These are phyloP conservation scores for Limnanthes douglasii DNA, from an alignment of 345 rosid genomes.

Conservation along the genomic window DNA sequence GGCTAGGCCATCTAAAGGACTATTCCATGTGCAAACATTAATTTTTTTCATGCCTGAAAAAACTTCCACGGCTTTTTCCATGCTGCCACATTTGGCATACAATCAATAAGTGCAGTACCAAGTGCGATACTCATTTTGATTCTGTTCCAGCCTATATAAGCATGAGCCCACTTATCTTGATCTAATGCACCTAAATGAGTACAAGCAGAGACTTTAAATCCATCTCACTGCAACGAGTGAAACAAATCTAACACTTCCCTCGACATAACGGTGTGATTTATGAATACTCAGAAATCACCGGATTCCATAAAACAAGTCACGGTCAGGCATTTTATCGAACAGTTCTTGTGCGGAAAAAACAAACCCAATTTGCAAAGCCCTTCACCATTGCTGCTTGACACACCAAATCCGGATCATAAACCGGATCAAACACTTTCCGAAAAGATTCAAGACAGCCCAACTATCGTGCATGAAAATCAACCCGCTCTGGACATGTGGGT, in stretches of 20 bases:
- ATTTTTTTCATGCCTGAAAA: slow-evolving; percentile 22
- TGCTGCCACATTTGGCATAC: slow-evolving; percentile 27
- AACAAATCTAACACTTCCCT: slow-evolving; percentile 21
- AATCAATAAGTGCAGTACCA: slow-evolving; percentile 29
- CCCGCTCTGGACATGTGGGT: slow-evolving; percentile 25
- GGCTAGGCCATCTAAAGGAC: slow-evolving; percentile 26
- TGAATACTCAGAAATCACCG: slow-evolving; percentile 20
- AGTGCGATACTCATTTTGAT: slow-evolving; percentile 12
- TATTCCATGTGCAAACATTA: slow-evolving; percentile 25
- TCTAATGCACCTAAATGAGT: slow-evolving; percentile 23
- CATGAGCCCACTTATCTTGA: slow-evolving; percentile 32
- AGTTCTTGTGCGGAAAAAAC: slow-evolving; percentile 14
- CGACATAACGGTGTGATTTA: slow-evolving; percentile 17
- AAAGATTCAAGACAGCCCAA: slow-evolving; percentile 16
- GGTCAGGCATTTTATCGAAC: slow-evolving; percentile 27
- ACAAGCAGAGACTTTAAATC: slow-evolving; percentile 23
- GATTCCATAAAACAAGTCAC: slow-evolving; percentile 25
- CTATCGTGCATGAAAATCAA: slow-evolving; percentile 23
- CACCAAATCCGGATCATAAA: slow-evolving; percentile 23
- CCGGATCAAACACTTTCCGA: slow-evolving; percentile 12
- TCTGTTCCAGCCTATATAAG: slow-evolving; percentile 16
- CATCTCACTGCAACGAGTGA: slow-evolving; percentile 23
- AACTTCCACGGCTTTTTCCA: slow-evolving; percentile 19
- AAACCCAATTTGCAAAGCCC: slow-evolving; percentile 31
- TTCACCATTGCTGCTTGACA: slow-evolving; percentile 28